Base-by-base conservation (phyloP, 140 eudicot species). In the Bidens hawaiensis region DNA sequence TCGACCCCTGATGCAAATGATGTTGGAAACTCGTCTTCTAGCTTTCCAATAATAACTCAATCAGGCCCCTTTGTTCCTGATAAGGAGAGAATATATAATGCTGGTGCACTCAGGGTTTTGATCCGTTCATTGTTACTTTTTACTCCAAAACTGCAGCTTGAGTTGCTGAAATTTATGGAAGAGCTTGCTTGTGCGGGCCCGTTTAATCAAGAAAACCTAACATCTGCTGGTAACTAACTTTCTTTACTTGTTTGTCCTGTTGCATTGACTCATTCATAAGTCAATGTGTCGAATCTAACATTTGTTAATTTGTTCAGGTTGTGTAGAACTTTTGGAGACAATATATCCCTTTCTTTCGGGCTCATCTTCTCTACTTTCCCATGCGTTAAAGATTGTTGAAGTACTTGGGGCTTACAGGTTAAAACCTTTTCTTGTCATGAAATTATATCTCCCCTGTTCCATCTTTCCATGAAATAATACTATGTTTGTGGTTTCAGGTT, bases 391-490 rank as follows among this genome's bases (percentile, higher is more conserved):
- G 82, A 93, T 88, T 65, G 85, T 93, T 43, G 95, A 93, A 80
- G 94, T 93, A 76, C 96, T 93, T 40, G 99, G 99, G 60, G 89
- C 99, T 36, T 88, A 85, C 64, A 81, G 95, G 97, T 90, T 57
- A 45, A 62, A 18, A 30, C 61, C 49, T 26, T 31, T 27, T 56
- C 12, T 55, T 51, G 34, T 18, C 15, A 27, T 26, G 61, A 60
- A 57, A 18, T 63, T 56, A n/a, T 68, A 13, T 26, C 45, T n/a
- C 16, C 19, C 1, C 5, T 24, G 2, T 26, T 53, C n/a, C 36
- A 8, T 59, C 54, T 38, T 58, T 40, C 27, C 40, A 14, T 26
- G 34, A 52, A 12, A 24, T 60, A 13, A 11, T 50, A 4, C 17
- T 45, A 28, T 47, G 26, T 48, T 53, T 69, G 19, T 69, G 62